Conservation (phyloP, 345 rosid species). For the Eucalyptus erythrocorys region DNA sequence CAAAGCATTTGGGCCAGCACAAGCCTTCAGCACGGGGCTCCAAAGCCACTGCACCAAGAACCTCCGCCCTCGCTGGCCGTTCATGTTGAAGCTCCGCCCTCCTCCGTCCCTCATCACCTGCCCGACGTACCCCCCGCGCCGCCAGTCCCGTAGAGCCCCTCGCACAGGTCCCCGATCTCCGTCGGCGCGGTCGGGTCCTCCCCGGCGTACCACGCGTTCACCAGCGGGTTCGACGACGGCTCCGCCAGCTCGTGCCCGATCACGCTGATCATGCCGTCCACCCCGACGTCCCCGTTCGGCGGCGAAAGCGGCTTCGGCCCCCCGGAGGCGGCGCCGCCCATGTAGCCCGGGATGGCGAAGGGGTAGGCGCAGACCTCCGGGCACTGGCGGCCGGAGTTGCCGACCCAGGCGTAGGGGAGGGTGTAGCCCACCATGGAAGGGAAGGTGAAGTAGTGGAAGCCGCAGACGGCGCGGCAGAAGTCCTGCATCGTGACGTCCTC, state of each 20-base stretch:
- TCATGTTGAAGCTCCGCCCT: conserved; percentile 65
- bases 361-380: conserved; percentile 97
- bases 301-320: conserved; percentile 54
- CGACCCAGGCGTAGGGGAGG: conserved; percentile 95
- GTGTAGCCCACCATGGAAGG: conserved; percentile 98
- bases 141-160: conserved; percentile 87
- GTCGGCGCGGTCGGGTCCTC: conserved; percentile 96
- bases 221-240: conserved; percentile 68
- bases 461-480: conserved; percentile 92
- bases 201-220: conserved; percentile 98
- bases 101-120: conserved; percentile 59
- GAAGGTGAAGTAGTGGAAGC: conserved; percentile 94
- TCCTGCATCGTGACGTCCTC: conserved; percentile 77
- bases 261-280: conserved; percentile 96
- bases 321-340: conserved; percentile 32
- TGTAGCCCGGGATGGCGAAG: conserved; percentile 82
- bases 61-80: conserved; percentile 58
- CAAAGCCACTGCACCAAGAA: conserved; percentile 91
- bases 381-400: conserved; percentile 74
- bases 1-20: conserved; percentile 69
- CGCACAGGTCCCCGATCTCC: conserved; percentile 80
- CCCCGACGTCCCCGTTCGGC: conserved; percentile 75
- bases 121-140: conserved; percentile 90
- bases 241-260: conserved; percentile 95
- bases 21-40: conserved; percentile 72